These are phyloP conservation scores for Viola odorata DNA, from an alignment of 345 rosid species.

Conservation along the genomic window DNA sequence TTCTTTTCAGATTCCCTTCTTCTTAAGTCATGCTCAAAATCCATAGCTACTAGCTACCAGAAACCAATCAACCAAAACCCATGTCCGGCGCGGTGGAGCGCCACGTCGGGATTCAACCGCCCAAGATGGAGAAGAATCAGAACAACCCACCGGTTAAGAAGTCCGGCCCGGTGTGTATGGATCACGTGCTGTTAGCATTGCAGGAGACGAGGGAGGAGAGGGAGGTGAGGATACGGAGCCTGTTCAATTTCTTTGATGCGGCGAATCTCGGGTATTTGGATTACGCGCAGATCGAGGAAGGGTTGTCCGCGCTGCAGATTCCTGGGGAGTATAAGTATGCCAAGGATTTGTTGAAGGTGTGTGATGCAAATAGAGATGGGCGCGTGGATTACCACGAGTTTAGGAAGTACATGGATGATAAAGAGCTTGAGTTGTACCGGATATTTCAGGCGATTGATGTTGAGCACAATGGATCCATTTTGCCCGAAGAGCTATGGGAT, in stretches of 20 bases:
- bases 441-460: constrained; percentile 74
- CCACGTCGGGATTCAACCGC: constrained; percentile 11
- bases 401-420: constrained; percentile 82
- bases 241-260: constrained; percentile 70
- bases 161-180: constrained; percentile 56
- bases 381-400: constrained; percentile 81
- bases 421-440: constrained; percentile 64
- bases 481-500: constrained; percentile 74
- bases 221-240: constrained; percentile 52
- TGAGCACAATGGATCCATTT: constrained; percentile 76
- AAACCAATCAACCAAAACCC: background rate
- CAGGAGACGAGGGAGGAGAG: constrained; percentile 82
- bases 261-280: constrained; percentile 63
- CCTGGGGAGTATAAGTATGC: constrained; percentile 76
- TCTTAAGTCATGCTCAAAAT: no score
- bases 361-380: constrained; percentile 84
- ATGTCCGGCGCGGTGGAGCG: constrained; percentile 27
- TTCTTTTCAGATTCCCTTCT: no score
- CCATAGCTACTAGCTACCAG: no score
- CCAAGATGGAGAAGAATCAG: background rate
- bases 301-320: constrained; percentile 66
- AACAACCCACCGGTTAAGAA: constrained; percentile 37
- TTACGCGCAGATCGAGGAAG: constrained; percentile 74
- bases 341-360: constrained; percentile 64
- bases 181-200: constrained; percentile 69